Conservation (phyloP, 192 early-diverging fungal genomes). For the Polychytrium aggregatum region DNA sequence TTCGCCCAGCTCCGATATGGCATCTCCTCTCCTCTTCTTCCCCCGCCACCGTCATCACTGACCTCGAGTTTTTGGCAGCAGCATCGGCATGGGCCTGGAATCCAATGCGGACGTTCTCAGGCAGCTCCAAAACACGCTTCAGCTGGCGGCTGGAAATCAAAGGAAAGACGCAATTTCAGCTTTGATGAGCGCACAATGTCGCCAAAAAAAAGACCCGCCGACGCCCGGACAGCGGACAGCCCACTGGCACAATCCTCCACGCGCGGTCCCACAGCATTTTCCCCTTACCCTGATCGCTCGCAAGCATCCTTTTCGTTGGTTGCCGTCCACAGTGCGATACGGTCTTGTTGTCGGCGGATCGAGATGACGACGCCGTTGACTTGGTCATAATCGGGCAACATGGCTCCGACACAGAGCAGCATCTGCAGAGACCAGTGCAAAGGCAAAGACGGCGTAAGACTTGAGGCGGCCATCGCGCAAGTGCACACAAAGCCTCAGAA, state of each 20-base stretch:
- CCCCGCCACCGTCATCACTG: too few species aligned
- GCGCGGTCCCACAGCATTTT: conserved; percentile 3
- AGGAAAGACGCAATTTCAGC: not conserved
- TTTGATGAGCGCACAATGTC: conserved; percentile 4
- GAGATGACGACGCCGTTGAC: conserved; percentile 84
- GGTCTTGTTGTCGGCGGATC: conserved; percentile 69
- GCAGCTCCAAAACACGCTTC: conserved; percentile 35
- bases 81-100: conserved; percentile 46
- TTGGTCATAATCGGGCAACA: conserved; percentile 63
- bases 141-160: conserved; percentile 39
- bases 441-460: too few species aligned
- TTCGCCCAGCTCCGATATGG: too few species aligned
- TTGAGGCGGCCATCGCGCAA: not conserved
- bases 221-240: too few species aligned
- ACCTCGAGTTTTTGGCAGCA: conserved; percentile 8
- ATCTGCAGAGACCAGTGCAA: conserved; percentile 35
- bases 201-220: not conserved
- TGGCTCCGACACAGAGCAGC: conserved; percentile 81
- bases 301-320: conserved; percentile 7
- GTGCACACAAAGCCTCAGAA: too few species aligned
- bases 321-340: conserved; percentile 71
- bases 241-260: not conserved
- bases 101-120: conserved; percentile 27
- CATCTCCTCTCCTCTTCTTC: too few species aligned
- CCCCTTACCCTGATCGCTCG: conserved; percentile 1